Evolutionary conservation across 2,329 filamentous ascomycete species (phyloP), one percentile per base, ranked within the genome.

Genomic region (Aspergillus ustus): DNA sequence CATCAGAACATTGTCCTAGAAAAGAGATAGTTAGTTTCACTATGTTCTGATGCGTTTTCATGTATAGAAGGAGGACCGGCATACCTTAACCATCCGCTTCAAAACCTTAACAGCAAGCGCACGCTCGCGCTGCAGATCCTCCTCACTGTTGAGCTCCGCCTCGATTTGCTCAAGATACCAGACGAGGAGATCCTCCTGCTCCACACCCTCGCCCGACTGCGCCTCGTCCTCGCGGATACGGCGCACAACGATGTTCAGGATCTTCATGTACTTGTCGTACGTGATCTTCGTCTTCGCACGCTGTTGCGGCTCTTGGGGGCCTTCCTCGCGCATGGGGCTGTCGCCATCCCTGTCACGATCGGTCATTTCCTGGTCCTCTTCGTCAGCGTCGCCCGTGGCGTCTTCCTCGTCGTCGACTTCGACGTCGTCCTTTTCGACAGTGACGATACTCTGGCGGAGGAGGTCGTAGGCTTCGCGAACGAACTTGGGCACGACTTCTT

Each of bases 91-190:
- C 90, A 98, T 96, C 78, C 92, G 90, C 84, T 91, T 96, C 69
- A 99, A 80, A 57, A 99, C 94, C 85, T 97, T 95, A 73, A 82
- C 86, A 15, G 89, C 90, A 59, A 97, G 79, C 3, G 82, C 82
- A 73, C 87, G 85, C 79, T 98, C 93, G 17, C 81, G 82, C 73
- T 93, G 85, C 72, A 96, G 84, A 69, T 93, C 92, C 59, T 96
- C 92, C 76, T 96, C 89, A 46, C 82, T 90, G 40, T 90, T 84
- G 62, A 99, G 80, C 72, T 96, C 90, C 19, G 88, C 86, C 76
- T 99, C 95, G 70, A 91, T 91, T 78, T 94, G 89, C 80, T 98
- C 94, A 22, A 98, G 83, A 75, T 97, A 99, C 92, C 93, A 97
- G 54, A 91, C 81, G 34, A 96, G 79, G 34, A 99, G 83, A 49